Evolutionary conservation across 768 basidiomycete species (phyloP), one percentile per base, ranked within the genome.

Genomic region (Symmetrospora coprosmae): DNA sequence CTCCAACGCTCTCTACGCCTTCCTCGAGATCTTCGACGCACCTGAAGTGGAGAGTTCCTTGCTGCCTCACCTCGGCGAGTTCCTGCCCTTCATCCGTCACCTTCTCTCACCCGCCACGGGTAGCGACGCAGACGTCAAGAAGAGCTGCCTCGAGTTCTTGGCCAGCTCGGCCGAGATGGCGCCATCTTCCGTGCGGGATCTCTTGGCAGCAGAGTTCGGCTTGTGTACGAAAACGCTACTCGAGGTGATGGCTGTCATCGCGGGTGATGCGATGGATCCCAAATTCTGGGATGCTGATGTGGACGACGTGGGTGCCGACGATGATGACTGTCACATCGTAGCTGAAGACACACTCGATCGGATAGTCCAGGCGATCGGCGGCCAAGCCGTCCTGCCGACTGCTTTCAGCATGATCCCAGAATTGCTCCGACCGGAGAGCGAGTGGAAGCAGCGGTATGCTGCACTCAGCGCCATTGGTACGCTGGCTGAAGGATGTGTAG

Each of bases 391-490:
- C 3, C 37, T 53, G 19, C 33, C 34, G 11, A 34, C 51, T 8
- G 51, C 51, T 27, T 53, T 53, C 27, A 25, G 33, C 3, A 25
- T 53, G 11, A 53, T 53, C 4, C 51, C 51, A 8, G 27, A 5
- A 17, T 28, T 53, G n/a, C 27, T 28, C 16, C 8, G n/a, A 23
- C 40, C 51, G 19, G 13, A 53, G 23, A n/a, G n/a, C n/a, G 51
- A 53, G 5, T 53, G 51, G 51, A 37, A 40, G 27, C 19, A 40
- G 3, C 34, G 51, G 8, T 53, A 53, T 40, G 51, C 51, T 38
- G 34, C 51, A 16, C 9, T 53, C 3, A 53, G 51, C 51, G 51
- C 51, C 16, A 53, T 53, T 21, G 51, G 51, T 38, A 53, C 51
- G 2, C 51, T 53, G 19, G 51, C 51, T 14, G 51, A 53, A 34